Evolutionary conservation across 2,329 filamentous ascomycete species (phyloP), one percentile per base, ranked within the genome.

Genomic region (Juglanconis oblonga): DNA sequence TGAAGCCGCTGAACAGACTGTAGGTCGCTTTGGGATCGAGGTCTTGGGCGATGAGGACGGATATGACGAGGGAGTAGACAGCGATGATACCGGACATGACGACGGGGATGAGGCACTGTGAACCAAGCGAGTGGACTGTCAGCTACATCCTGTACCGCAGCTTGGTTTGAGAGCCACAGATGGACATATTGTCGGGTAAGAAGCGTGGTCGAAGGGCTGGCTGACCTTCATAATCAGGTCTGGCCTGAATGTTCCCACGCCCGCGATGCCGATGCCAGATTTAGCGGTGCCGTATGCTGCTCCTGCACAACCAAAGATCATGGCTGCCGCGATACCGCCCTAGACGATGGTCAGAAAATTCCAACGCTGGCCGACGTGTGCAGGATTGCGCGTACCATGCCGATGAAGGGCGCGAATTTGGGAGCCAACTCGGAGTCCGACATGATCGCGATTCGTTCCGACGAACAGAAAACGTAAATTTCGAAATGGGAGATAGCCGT

Each of bases 11-110:
- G 79, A 95, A 99, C 66, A 98, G 81, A 71, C 87, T 92, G 79
- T 96, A 97, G 72, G 82, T 82, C 59, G 76, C 73, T 66, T 83
- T 79, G 33, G 92, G 90, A 53, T 82, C 84, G 74, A 98, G 87
- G 74, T 97, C 92, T 76, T 92, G 89, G 58, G 92, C 91, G 74
- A 99, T 99, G 67, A 99, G 86, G 71, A 99, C 95, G 17, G 94
- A 90, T 68, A 99, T 93, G 70, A 99, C 95, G 68, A 99, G 90
- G 55, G 93, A 91, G 79, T 99, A 99, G 67, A 99, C 95, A 61
- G 95, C 95, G 3, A 99, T 92, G 73, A 99, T 99, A 86, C 95
- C 95, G 69, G 95, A 96, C 95, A 99, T 99, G 81, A 99, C 88
- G 66, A 95, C 90, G 64, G 91, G 90, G 67, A 94, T 93, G 56